phyloP scores from a whole-genome alignment of 495 filamentous ascomycete species.

The Trichoderma orchidacearum region DNA sequence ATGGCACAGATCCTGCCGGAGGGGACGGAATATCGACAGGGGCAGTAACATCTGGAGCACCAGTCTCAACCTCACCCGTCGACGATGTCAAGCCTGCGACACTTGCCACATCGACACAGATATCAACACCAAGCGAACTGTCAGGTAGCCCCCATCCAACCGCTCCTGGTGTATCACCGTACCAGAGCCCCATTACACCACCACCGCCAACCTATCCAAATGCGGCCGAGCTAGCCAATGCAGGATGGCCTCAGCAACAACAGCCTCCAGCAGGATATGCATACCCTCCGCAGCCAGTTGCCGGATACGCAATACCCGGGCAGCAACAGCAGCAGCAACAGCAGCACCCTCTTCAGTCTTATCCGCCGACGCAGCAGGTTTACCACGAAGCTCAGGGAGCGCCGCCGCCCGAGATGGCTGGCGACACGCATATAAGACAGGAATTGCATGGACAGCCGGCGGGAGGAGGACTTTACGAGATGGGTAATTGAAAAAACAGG shows the following conservation, averaged over 20 bases:
- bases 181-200: background rate
- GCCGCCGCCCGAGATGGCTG: background rate
- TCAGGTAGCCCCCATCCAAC: background rate
- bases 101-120: background rate
- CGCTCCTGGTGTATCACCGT: background rate
- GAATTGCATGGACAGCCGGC: background rate
- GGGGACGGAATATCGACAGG: background rate
- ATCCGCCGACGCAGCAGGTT: background rate
- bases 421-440: background rate
- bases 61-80: background rate
- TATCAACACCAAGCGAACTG: background rate
- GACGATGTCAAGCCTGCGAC: background rate
- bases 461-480: background rate
- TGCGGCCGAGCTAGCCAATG: background rate
- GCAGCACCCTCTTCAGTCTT: background rate
- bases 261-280: background rate
- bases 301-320: background rate
- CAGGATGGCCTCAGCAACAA: background rate
- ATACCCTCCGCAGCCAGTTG: background rate
- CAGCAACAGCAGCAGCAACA: background rate
- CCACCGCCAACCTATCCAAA: background rate
- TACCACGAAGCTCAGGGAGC: background rate
- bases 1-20: background rate
- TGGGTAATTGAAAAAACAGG: background rate
- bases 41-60: background rate